Evolutionary conservation across 148 eudicot genomes (phyloP), one percentile per base, ranked within the genome.

Genomic region (Talinum fruticosum): DNA sequence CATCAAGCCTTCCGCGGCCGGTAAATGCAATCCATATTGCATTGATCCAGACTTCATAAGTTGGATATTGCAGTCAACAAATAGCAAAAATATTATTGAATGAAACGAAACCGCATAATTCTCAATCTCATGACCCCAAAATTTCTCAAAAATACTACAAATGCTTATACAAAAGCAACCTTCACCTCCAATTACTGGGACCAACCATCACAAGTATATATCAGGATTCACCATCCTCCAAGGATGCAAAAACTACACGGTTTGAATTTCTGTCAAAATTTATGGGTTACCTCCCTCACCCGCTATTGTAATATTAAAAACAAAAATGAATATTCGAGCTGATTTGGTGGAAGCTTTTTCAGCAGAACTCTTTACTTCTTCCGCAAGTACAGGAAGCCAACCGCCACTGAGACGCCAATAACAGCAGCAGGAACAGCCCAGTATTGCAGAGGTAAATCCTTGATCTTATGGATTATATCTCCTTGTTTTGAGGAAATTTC

Each of bases 371-470:
- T 35, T 73, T 59, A 86, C 86, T 89, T 93, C 88, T 72, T 93
- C 35, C 87, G 89, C 81, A 85, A 74, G 91, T 82, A 90, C 77
- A 88, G 67, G 85, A 88, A 75, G 72, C 90, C 90, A 57, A 84
- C 62, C n/a, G 86, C 76, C 73, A 91, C 79, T 4, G 97, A 88
- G 74, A 93, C 70, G 71, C 93, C 87, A 69, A 83, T 85, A 69
- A 82, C 84, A 14, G 88, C 84, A 14, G 73, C 80, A 0, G 99
- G 92, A 79, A 86, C 84, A 6, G 79, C 86, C 97, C 94, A 96
- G 82, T 91, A 88, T 71, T 87, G 89, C 75, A 81, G 80, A 49
- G 89, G 73, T 37, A 87, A 72, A 76, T 91, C 87, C 81, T 83
- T 79, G 34, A 90, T 75, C 81, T 80, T 88, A 80, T 82, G 75